Conservation (phyloP, 306 rosid species). For the Geum urbanum region DNA sequence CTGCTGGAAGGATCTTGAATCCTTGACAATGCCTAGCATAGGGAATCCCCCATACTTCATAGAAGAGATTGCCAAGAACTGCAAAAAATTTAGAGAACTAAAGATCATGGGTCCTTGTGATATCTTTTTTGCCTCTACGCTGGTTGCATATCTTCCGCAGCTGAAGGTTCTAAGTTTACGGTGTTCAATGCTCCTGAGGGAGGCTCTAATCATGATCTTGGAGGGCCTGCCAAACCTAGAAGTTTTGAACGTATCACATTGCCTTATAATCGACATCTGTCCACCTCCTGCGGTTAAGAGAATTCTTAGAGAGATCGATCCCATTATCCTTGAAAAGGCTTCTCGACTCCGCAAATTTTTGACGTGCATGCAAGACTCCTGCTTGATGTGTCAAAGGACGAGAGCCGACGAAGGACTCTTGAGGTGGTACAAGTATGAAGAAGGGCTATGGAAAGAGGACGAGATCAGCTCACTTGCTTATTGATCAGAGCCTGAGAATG, state of each 20-base stretch:
- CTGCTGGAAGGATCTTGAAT: slow-evolving; percentile 64
- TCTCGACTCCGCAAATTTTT: slow-evolving; percentile 49
- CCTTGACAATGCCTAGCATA: slow-evolving; percentile 74
- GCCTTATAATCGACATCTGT: slow-evolving; percentile 43
- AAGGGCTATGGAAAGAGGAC: slow-evolving; percentile 60
- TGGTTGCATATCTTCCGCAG: slow-evolving; percentile 48
- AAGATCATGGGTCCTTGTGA: slow-evolving; percentile 87
- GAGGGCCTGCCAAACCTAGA: slow-evolving; percentile 49
- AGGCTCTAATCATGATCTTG: slow-evolving; percentile 47
- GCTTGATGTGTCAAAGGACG: slow-evolving; percentile 68
- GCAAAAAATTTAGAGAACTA: slow-evolving; percentile 60
- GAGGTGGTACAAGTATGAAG: slow-evolving; percentile 87
- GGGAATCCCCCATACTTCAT: slow-evolving; percentile 60
- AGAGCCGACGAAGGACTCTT: slow-evolving; percentile 59
- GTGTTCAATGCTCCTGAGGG: slow-evolving; percentile 47
- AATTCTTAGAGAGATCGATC: slow-evolving; percentile 42
- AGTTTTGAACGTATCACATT: slow-evolving; percentile 72
- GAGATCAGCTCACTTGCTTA: slow-evolving; percentile 60
- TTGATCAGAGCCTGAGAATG: slow-evolving; percentile 22
- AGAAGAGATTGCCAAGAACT: slow-evolving; percentile 55
- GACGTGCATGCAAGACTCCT: slow-evolving; percentile 59
- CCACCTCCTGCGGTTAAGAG: slow-evolving; percentile 40
- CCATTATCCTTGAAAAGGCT: slow-evolving; percentile 43
- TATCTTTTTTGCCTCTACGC: slow-evolving; percentile 39
- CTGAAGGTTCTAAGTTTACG: slow-evolving; percentile 68